Conservation (phyloP, 225 moss, liverwort and hornwort species). For the Takakia lepidozioides region DNA sequence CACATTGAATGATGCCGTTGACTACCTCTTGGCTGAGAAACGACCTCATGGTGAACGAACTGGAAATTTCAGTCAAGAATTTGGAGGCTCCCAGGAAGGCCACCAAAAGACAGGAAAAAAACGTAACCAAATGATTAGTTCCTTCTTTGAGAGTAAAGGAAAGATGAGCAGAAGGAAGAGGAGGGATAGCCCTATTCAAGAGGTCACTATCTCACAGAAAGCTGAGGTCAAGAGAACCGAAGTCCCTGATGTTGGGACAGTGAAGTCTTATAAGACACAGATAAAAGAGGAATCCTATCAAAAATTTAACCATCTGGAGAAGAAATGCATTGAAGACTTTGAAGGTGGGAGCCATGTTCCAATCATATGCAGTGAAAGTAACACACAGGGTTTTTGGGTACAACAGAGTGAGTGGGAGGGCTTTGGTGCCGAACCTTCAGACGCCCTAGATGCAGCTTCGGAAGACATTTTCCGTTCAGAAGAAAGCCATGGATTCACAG, state of each 20-base stretch:
- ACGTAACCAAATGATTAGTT: too few relatives aligned
- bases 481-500: too few relatives aligned
- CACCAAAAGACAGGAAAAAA: too few relatives aligned
- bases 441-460: too few relatives aligned
- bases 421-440: constrained; percentile 35
- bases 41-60: too few relatives aligned
- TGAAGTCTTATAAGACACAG: constrained; percentile 4
- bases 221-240: constrained; percentile 3
- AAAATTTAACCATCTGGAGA: too few relatives aligned
- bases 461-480: too few relatives aligned
- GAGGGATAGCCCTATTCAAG: constrained; percentile 15
- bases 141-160: too few relatives aligned
- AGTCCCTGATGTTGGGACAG: neutral
- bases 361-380: too few relatives aligned
- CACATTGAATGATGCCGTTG: constrained; percentile 32
- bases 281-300: constrained; percentile 3
- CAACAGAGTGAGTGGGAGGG: constrained; percentile 43
- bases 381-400: constrained; percentile 27
- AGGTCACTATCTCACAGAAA: constrained; percentile 6
- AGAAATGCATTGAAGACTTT: constrained; percentile 3
- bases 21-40: constrained; percentile 35
- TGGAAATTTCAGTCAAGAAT: too few relatives aligned
- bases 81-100: too few relatives aligned
- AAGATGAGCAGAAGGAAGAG: too few relatives aligned
- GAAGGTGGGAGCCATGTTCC: neutral